Conservation (phyloP, 2,329 filamentous ascomycete species). For the Penicillium sp. region DNA sequence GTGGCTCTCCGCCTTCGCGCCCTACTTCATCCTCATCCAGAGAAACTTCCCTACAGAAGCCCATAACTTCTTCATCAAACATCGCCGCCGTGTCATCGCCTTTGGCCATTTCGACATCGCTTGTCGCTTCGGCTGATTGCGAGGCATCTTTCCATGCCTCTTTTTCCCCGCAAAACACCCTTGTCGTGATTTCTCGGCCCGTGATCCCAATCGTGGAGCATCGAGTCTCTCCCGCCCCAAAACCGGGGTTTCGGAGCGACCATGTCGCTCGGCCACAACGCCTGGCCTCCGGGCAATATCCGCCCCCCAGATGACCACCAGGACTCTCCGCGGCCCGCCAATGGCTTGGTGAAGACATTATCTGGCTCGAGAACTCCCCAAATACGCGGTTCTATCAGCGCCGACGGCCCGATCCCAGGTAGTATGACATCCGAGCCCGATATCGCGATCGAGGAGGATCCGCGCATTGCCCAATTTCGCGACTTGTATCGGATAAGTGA, state of each 20-base stretch:
- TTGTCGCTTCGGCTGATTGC: slow-evolving; percentile 19
- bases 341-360: slow-evolving; percentile 44
- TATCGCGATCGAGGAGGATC: slow-evolving; percentile 66
- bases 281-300: slow-evolving; percentile 63
- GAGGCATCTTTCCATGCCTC: slow-evolving; percentile 31
- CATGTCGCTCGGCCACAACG: slow-evolving; percentile 68
- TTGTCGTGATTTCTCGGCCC: slow-evolving; percentile 30
- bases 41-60: slow-evolving; percentile 39
- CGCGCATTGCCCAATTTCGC: slow-evolving; percentile 68
- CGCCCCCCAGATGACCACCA: slow-evolving; percentile 61
- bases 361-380: slow-evolving; percentile 47
- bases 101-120: slow-evolving; percentile 31
- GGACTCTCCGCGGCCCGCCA: slow-evolving; percentile 38
- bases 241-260: slow-evolving; percentile 48
- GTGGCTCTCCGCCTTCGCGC: slow-evolving; percentile 31
- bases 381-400: slow-evolving; percentile 43
- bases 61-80: slow-evolving; percentile 41
- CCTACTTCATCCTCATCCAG: slow-evolving; percentile 42
- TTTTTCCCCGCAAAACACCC: slow-evolving; percentile 27
- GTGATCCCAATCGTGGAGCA: slow-evolving; percentile 45
- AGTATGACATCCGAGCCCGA: slow-evolving; percentile 51
- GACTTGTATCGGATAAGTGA: slow-evolving; percentile 76
- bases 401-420: slow-evolving; percentile 47
- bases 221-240: slow-evolving; percentile 45
- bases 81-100: slow-evolving; percentile 33